These are phyloP conservation scores for Gastrolobium villosum DNA, from an alignment of 306 rosid species.

Conservation along the genomic window DNA sequence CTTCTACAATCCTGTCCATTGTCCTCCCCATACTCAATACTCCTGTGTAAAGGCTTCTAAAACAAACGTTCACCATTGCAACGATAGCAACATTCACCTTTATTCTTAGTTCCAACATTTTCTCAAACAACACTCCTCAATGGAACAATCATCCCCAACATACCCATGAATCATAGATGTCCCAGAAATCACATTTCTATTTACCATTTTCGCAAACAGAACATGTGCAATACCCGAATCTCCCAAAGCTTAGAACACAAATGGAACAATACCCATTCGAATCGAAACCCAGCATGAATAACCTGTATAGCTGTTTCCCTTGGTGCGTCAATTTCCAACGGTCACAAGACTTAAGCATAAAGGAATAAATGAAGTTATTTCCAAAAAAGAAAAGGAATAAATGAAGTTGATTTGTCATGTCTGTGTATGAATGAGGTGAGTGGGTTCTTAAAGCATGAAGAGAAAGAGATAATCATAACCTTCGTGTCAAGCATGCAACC, in stretches of 20 bases:
- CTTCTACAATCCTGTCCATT: background rate
- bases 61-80: background rate
- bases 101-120: background rate
- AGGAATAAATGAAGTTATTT: too few relatives aligned
- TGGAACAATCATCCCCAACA: background rate
- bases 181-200: background rate
- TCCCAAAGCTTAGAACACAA: background rate
- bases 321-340: too few relatives aligned
- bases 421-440: too few relatives aligned
- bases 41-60: background rate
- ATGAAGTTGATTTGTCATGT: too few relatives aligned
- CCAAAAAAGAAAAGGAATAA: too few relatives aligned
- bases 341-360: too few relatives aligned
- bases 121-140: background rate
- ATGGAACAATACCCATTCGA: background rate
- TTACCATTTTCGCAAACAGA: conserved; percentile 22
- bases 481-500: too few relatives aligned
- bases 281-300: background rate
- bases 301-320: too few relatives aligned
- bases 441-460: too few relatives aligned
- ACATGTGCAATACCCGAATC: background rate
- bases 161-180: conserved; percentile 7
- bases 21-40: background rate
- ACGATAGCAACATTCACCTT: conserved; percentile 19
- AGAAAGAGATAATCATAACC: too few relatives aligned